These are phyloP conservation scores for Hericium coralloides DNA, from an alignment of 768 basidiomycete genomes.

Conservation along the genomic window DNA sequence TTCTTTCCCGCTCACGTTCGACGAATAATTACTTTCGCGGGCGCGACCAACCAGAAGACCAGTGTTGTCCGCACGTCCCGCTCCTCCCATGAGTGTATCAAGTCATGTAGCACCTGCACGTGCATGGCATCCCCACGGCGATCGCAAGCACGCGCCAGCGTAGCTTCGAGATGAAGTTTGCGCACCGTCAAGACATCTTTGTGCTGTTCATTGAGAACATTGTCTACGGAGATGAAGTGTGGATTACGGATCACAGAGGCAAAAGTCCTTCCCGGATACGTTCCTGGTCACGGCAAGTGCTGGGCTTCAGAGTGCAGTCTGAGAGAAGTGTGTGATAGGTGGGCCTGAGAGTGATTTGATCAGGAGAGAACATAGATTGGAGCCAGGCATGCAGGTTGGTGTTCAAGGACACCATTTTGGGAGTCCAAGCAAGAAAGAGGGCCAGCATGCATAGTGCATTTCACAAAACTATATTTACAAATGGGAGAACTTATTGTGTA, in stretches of 20 bases:
- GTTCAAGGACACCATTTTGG: slow-evolving; percentile 75
- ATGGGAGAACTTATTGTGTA: neutral
- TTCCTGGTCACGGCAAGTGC: slow-evolving; percentile 66
- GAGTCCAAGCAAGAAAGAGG: slow-evolving; percentile 71
- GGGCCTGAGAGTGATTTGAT: slow-evolving; percentile 25
- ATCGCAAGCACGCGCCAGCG: slow-evolving; percentile 67
- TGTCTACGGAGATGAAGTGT: slow-evolving; percentile 65
- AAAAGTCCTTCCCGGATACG: slow-evolving; percentile 75
- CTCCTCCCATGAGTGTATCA: slow-evolving; percentile 64
- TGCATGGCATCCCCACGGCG: slow-evolving; percentile 64
- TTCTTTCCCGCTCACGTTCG: slow-evolving; percentile 52
- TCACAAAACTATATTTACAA: neutral
- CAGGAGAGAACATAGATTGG: slow-evolving; percentile 29
- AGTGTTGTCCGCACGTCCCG: slow-evolving; percentile 57
- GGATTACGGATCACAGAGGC: slow-evolving; percentile 23
- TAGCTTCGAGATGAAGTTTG: slow-evolving; percentile 61
- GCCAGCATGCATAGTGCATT: slow-evolving; percentile 80
- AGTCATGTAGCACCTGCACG: slow-evolving; percentile 63
- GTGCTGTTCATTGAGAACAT: slow-evolving; percentile 52
- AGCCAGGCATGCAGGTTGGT: slow-evolving; percentile 61
- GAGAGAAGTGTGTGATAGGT: slow-evolving; percentile 30
- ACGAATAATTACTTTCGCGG: slow-evolving; percentile 52
- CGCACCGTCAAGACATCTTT: slow-evolving; percentile 50
- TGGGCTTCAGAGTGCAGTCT: slow-evolving; percentile 39
- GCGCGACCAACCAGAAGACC: slow-evolving; percentile 50